Evolutionary conservation across 2,329 filamentous ascomycete genomes (phyloP), one percentile per base, ranked within the genome.

Genomic region (Iodosphaeria phyllophila): DNA sequence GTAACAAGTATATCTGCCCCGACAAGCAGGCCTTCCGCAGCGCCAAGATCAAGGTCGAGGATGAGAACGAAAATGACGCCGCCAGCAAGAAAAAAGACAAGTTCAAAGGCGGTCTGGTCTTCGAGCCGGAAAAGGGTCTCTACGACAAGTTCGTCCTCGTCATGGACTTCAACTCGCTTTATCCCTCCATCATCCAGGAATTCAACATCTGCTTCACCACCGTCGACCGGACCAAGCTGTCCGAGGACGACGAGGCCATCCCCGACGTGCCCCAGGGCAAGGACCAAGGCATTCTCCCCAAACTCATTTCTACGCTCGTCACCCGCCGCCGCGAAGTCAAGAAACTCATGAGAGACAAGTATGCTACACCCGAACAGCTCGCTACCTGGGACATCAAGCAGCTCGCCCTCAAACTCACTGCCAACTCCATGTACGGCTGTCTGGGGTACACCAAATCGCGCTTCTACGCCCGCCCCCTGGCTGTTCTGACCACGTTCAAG

Each of bases 131-230:
- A 47, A 93, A 86, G 50, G 89, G 91, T 11, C 64, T 98, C 4
- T 98, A 98, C 44, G 89, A 98, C 62, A 92, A 91, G 52, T 93
- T 91, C 48, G 78, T 98, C 27, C 66, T 98, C 28, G 91, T 98
- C 50, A 98, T 98, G 91, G 89, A 98, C 59, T 98, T 98, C 60
- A 98, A 98, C 64, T 93, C 84, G 40, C 60, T 98, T 32, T 98
- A 98, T 42, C 89, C 89, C 16, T 93, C 82, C 44, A 95, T 98
- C 43, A 98, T 98, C 32, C 91, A 98, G 44, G 91, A 98, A 61
- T 98, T 74, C 56, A 98, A 98, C 51, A 98, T 98, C 38, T 98
- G 91, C 58, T 98, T 98, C 52, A 98, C 89, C 3, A 98, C 91
- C 0, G 83, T 98, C 5, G 79, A 95, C 32, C 65, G 89, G 38